Base-by-base conservation (phyloP, 2,329 filamentous ascomycete genomes). In the Coniochaeta ligniaria region DNA sequence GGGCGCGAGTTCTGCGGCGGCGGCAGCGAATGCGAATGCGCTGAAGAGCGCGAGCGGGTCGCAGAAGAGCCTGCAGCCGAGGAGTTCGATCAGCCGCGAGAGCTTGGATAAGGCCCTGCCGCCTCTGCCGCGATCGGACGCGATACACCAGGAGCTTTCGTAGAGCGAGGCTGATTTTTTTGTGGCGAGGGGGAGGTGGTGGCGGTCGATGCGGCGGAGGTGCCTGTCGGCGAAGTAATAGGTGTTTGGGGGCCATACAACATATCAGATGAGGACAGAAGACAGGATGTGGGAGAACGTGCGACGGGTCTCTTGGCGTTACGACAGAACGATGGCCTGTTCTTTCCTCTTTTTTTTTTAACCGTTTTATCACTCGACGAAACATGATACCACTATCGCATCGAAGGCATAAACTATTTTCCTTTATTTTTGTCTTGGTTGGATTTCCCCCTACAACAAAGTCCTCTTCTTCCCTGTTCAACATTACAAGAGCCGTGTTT, bases 71-170 rank as follows among this genome's bases (percentile, higher is more conserved):
- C 58, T 72, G 4, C 73, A 68, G 61, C 66, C 76, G 47, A 72
- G 72, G 41, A 63, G 70, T 33, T 74, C 72, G 62, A 66, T 83
- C 61, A 83, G 82, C 70, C 79, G 78, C 55, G 80, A 83, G 45
- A 86, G 83, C 64, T 73, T 87, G 50, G 82, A 87, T 65, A 88
- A 88, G 73, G 78, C 79, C 12, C 70, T 87, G 55, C 85, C 84
- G 7, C 82, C 83, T 3, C 70, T 88, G 52, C 85, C 85, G 1
- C 63, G 61, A 7, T 41, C 65, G 14, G 61, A 63, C 54, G 66
- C 55, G 28, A 43, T 35, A 57, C 36, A 35, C 6, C 66, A 65
- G 17, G 60, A 61, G 35, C 58, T 65, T 50, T 62, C 63, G 38
- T 68, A 69, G 66, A 52, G 24, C 47, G 47, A 31, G 2, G 47